A percentile compares a stretch with the other conserved stretches of the same genome.
phyloP scores from a whole-genome alignment of 2,329 filamentous ascomycete species.

The Fusarium sp. region DNA sequence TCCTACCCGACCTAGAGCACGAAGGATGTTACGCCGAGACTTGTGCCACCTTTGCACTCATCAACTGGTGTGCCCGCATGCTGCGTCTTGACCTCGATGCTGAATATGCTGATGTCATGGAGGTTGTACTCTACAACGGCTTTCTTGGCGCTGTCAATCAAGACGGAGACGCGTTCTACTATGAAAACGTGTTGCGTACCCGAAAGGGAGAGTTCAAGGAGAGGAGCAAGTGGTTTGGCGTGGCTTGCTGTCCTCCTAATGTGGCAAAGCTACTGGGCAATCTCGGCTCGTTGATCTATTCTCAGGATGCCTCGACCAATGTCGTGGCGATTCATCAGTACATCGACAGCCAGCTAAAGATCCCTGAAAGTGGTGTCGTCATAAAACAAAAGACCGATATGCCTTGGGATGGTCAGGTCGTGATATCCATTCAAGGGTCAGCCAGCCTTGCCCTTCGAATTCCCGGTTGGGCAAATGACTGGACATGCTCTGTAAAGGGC shows the following conservation, averaged over 20 bases:
- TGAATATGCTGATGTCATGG: conserved; percentile 7
- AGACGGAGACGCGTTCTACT: background rate
- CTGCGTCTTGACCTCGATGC: background rate
- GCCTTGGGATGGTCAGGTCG: background rate
- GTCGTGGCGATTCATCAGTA: background rate
- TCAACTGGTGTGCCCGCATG: conserved; percentile 2
- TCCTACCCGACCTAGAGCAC: background rate
- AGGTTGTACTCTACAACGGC: conserved; percentile 1
- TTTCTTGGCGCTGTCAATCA: background rate
- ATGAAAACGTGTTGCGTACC: background rate
- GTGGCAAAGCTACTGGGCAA: background rate
- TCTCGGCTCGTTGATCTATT: background rate
- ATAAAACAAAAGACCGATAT: background rate
- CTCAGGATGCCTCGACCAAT: background rate
- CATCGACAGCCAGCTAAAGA: background rate
- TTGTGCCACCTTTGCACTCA: conserved; percentile 2
- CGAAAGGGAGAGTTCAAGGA: background rate
- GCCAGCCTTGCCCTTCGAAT: background rate
- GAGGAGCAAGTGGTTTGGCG: conserved; percentile 12
- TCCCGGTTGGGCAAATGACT: background rate
- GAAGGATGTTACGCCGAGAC: conserved; percentile 11
- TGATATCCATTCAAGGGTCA: background rate
- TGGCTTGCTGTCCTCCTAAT: conserved; percentile 11
- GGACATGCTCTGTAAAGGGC: background rate
- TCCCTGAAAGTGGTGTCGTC: background rate